Base-by-base conservation (phyloP, 257 asterid genomes). In the Scutellaria barbata region DNA sequence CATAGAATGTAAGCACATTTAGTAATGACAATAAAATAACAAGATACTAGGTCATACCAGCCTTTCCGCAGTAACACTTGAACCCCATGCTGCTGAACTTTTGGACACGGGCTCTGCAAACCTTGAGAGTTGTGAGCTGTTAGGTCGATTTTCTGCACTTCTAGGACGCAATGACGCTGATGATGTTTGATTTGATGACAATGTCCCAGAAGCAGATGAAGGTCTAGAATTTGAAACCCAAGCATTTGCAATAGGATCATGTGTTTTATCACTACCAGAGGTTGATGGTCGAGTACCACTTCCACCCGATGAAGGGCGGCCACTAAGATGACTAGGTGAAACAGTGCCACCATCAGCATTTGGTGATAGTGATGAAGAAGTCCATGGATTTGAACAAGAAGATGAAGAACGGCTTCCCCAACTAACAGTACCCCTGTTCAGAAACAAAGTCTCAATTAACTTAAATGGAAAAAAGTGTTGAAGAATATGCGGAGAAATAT, bases 131-230 rank as follows among this genome's bases (percentile, higher is more conserved):
- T 87, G 97, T 7, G 98, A 92, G 87, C 97, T 95, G 66, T 74
- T 84, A 18, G 99, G 98, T 68, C 98, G 85, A 74, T 88, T 88
- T 75, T 95, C 98, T n/a, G 98, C 97, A 83, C 98, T 95, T 71
- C 82, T 89, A 47, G 98, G 99, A 12, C 96, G 98, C 76, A 85
- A 52, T 8, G 90, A 76, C 52, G 93, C 51, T 58, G 82, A 77
- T 46, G 96, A 82, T 69, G 93, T 69, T 74, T 95, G 96, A 77
- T 77, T 88, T 59, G 98, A 85, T n/a, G 92, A 77, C 63, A 86
- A 68, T 47, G 84, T 66, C 77, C 99, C 99, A 85, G 98, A 89
- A 76, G 97, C 95, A 17, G 99, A 92, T 33, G 95, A 83, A 74
- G 99, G 99, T 77, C 99, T 87, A 75, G 99, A 92, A 84, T 75